Conservation (phyloP, 306 rosid genomes). For the Pyrus bretschneideri region DNA sequence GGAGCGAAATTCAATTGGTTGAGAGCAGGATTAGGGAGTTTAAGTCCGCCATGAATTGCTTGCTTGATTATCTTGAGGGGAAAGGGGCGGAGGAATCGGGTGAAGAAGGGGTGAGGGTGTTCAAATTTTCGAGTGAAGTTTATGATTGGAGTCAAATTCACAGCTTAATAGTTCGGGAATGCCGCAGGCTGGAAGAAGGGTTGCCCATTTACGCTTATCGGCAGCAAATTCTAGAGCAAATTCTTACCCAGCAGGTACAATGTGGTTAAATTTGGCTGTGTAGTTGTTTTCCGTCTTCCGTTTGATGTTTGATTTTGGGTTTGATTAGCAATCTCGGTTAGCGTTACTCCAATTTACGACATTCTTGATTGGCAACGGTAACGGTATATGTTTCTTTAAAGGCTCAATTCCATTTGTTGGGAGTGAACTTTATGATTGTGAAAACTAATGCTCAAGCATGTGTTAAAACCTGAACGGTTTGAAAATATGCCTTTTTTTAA, state of each 20-base stretch:
- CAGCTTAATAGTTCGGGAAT: slow-evolving; percentile 50
- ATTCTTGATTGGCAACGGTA: background rate
- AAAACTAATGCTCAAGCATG: background rate
- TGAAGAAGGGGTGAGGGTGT: slow-evolving; percentile 18
- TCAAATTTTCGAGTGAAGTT: slow-evolving; percentile 31
- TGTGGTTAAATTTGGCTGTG: background rate
- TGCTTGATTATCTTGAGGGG: slow-evolving; percentile 44
- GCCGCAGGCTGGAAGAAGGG: slow-evolving; percentile 64
- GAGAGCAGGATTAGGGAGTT: slow-evolving; percentile 56
- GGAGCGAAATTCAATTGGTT: slow-evolving; percentile 30
- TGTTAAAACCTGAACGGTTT: background rate
- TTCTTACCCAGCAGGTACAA: slow-evolving; percentile 62
- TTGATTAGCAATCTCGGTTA: background rate
- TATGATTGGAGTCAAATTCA: slow-evolving; percentile 47
- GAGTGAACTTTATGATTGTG: background rate
- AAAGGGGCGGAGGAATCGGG: slow-evolving; percentile 11
- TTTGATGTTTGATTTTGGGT: background rate
- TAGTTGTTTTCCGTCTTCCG: background rate
- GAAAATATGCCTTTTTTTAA: background rate
- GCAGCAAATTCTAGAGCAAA: slow-evolving; percentile 49
- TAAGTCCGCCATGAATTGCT: slow-evolving; percentile 49
- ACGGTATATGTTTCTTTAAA: background rate
- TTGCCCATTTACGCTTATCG: slow-evolving; percentile 82
- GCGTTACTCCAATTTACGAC: background rate
- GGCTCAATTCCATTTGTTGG: background rate